phyloP scores from a whole-genome alignment of 164 flowering plant genomes.

The Magnolia kwangsiensis region DNA sequence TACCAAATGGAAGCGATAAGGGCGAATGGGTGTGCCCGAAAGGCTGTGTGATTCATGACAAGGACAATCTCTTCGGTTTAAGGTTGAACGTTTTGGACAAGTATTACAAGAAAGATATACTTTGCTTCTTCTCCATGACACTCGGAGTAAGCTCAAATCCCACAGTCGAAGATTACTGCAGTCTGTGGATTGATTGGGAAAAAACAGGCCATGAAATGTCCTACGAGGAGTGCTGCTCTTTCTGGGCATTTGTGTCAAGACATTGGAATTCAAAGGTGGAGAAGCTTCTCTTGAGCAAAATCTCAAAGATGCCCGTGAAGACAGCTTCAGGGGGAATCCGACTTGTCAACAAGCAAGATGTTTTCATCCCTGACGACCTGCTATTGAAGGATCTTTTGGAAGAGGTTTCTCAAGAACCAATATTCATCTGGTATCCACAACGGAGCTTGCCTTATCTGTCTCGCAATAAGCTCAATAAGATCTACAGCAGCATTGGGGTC shows the following conservation, averaged over 20 bases:
- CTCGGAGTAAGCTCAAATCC: slow-evolving; percentile 42
- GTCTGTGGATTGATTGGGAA: slow-evolving; percentile 66
- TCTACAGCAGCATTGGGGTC: slow-evolving; percentile 50
- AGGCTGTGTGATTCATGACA: slow-evolving; percentile 51
- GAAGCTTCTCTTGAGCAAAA: slow-evolving; percentile 17
- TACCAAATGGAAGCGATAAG: slow-evolving; percentile 37
- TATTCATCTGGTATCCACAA: slow-evolving; percentile 64
- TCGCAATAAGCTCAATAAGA: slow-evolving; percentile 30
- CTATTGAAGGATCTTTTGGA: slow-evolving; percentile 47
- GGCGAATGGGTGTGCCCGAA: slow-evolving; percentile 48
- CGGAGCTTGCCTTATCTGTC: slow-evolving; percentile 32
- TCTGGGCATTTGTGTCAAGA: slow-evolving; percentile 42
- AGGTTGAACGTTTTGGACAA: slow-evolving; percentile 39
- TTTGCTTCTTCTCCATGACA: slow-evolving; percentile 35
- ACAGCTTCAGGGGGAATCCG: slow-evolving; percentile 23
- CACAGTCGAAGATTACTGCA: slow-evolving; percentile 40
- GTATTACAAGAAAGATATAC: slow-evolving; percentile 31
- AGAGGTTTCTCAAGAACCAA: slow-evolving; percentile 25
- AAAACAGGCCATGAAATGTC: slow-evolving; percentile 24
- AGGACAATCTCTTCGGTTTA: slow-evolving; percentile 39
- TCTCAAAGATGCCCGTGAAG: slow-evolving; percentile 45
- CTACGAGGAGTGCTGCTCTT: slow-evolving; percentile 40
- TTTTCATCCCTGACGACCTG: slow-evolving; percentile 63
- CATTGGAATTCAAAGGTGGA: slow-evolving; percentile 28
- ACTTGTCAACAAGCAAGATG: slow-evolving; percentile 39